Base-by-base conservation (phyloP, 2,329 filamentous ascomycete genomes). In the Corynespora cassiicola region DNA sequence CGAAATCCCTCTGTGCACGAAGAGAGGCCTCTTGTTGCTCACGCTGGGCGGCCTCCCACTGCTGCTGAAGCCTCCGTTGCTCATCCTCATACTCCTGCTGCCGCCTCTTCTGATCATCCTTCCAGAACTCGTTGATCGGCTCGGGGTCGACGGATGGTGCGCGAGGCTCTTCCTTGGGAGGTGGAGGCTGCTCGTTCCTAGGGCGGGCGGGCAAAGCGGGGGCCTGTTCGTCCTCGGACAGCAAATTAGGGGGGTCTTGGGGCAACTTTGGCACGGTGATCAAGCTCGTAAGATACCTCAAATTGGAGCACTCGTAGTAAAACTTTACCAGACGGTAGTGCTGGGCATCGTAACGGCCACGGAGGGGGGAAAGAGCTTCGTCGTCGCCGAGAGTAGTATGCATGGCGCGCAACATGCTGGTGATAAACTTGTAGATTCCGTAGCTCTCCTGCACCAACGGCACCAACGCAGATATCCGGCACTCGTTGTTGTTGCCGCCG, bases 391-490 rank as follows among this genome's bases (percentile, higher is more conserved):
- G 94, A 30, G 90, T 90, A 3, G 88, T 92, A 68, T 99, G 92
- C 91, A 99, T 96, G 11, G 94, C 94, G 39, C 94, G 84, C 47
- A 99, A 74, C 94, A 99, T 99, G 86, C 94, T 99, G 0, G 94
- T 99, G 52, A 96, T 91, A 68, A 99, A 99, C 72, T 97, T 97
- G 78, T 99, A 99, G 56, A 99, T 97, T 31, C 94, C 94, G 70
- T 97, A 99, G 67, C 90, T 97, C 75, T 99, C 94, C 66, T 96
- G 90, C 3, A 99, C 94, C 27, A 99, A 75, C 2, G 91, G 90
- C 15, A 97, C 91, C 36, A 99, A 74, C 1, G 94, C 89, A 10
- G 92, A 95, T 60, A 99, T 99, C 47, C 92, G 82, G 69, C 92
- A 97, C 69, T 99, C 94, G 61, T 97, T 99, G 73, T 96, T 95